phyloP scores from a whole-genome alignment of 192 early-diverging fungal genomes.

The Coemansia sp. region DNA sequence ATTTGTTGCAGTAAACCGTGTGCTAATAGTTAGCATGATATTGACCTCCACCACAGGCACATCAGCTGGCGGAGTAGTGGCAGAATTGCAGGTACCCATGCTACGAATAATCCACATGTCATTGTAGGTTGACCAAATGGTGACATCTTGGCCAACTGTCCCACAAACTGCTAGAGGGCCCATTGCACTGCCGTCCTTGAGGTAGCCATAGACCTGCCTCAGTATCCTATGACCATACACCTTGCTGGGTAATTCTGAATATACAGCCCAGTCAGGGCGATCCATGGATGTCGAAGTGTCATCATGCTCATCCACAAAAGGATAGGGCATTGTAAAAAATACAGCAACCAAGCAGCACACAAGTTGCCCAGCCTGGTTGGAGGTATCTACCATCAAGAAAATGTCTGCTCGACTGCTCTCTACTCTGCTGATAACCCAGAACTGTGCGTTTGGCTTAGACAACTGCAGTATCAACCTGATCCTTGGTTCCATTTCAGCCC shows the following conservation, averaged over 20 bases:
- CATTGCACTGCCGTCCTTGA: neutral
- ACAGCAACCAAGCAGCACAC: neutral
- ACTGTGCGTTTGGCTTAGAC: neutral
- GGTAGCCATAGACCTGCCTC: neutral
- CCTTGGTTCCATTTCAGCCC: neutral
- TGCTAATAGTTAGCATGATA: too few species aligned
- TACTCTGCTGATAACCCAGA: neutral
- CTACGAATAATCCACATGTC: neutral
- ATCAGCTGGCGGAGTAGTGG: neutral
- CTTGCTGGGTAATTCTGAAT: neutral
- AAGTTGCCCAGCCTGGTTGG: neutral
- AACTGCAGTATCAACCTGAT: neutral
- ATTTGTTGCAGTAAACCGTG: too few species aligned
- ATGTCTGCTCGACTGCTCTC: neutral
- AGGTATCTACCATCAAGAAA: neutral
- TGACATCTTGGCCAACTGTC: too few species aligned
- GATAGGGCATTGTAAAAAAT: neutral
- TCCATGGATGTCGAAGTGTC: neutral
- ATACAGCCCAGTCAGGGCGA: neutral
- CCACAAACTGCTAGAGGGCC: neutral
- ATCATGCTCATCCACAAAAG: neutral
- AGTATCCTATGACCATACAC: neutral
- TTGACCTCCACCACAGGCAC: neutral
- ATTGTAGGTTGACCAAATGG: too few species aligned
- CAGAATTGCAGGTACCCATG: neutral